These are phyloP conservation scores for Colletotrichum euphorbiae DNA, from an alignment of 2,329 filamentous ascomycete species.

Conservation along the genomic window DNA sequence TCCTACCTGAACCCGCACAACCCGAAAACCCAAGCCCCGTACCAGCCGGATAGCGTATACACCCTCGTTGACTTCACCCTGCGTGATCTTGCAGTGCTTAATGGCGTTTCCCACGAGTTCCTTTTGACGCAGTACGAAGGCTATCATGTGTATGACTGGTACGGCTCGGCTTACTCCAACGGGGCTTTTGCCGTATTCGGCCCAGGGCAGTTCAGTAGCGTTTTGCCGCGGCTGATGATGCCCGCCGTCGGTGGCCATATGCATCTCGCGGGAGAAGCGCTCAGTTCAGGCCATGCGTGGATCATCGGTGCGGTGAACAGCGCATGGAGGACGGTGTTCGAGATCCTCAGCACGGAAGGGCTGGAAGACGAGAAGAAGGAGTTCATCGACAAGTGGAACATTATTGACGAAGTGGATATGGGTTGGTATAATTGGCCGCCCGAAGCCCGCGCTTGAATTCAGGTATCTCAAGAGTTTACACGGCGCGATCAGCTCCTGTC, in stretches of 20 bases:
- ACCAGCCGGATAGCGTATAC: constrained; percentile 36
- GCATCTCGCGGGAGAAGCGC: constrained; percentile 45
- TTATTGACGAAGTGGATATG: constrained; percentile 43
- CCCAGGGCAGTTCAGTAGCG: constrained; percentile 42
- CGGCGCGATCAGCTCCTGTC: no score
- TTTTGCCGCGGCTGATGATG: constrained; percentile 43
- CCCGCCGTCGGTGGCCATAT: constrained; percentile 43
- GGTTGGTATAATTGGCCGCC: constrained; percentile 43
- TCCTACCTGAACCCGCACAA: constrained; percentile 43
- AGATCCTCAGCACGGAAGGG: constrained; percentile 40
- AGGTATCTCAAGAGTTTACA: no score
- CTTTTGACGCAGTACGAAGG: constrained; percentile 40
- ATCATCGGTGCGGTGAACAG: constrained; percentile 45
- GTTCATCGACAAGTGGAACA: constrained; percentile 40
- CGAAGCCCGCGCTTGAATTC: neutral
- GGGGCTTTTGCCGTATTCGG: constrained; percentile 45
- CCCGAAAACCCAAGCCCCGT: constrained; percentile 35
- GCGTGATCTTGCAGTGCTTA: constrained; percentile 41
- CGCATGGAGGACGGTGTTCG: constrained; percentile 42
- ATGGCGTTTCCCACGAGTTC: constrained; percentile 42
- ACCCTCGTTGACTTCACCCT: constrained; percentile 42
- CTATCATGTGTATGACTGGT: constrained; percentile 44
- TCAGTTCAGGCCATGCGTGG: constrained; percentile 45
- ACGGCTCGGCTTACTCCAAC: constrained; percentile 42
- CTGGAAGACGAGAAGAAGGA: constrained; percentile 41